Evolutionary conservation across 129 eudicot genomes (phyloP).

Genomic region (Centella asiatica): DNA sequence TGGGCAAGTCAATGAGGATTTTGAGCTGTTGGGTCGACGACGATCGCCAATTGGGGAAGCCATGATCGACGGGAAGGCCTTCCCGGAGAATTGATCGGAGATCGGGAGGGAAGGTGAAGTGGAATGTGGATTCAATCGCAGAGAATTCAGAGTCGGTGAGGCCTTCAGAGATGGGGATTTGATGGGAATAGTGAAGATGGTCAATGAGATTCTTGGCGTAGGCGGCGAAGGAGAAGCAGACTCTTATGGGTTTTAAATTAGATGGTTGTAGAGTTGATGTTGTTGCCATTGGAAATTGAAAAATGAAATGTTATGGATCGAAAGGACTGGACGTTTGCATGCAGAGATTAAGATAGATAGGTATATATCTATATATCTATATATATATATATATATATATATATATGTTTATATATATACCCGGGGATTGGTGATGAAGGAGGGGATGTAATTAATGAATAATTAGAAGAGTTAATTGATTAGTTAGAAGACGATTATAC

Average conservation of each 20-base stretch:
- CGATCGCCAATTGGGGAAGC: conserved; percentile 88
- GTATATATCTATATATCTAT: background rate
- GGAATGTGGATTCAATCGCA: conserved; percentile 39
- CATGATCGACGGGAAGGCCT: conserved; percentile 76
- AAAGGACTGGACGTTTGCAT: background rate
- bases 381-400: background rate
- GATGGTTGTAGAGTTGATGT: background rate
- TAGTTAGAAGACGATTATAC: too few relatives aligned
- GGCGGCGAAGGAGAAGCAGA: conserved; percentile 87
- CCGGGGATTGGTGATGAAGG: too few relatives aligned
- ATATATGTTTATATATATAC: too few relatives aligned
- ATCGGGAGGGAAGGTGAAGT: conserved; percentile 78
- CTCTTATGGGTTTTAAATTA: conserved; percentile 24
- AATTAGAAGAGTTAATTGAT: too few relatives aligned
- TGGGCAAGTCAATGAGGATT: conserved; percentile 43
- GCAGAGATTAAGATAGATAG: background rate
- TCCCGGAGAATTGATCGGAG: conserved; percentile 70
- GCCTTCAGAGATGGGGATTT: conserved; percentile 44
- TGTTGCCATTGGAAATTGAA: conserved; percentile 18
- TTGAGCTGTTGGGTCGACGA: conserved; percentile 67
- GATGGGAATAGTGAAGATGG: conserved; percentile 36
- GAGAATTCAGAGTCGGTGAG: conserved; percentile 49
- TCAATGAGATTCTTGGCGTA: conserved; percentile 64
- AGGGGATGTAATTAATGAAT: too few relatives aligned
- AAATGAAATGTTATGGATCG: too few relatives aligned